phyloP scores from a whole-genome alignment of 768 basidiomycete species.

The Pleurotus platypus region DNA sequence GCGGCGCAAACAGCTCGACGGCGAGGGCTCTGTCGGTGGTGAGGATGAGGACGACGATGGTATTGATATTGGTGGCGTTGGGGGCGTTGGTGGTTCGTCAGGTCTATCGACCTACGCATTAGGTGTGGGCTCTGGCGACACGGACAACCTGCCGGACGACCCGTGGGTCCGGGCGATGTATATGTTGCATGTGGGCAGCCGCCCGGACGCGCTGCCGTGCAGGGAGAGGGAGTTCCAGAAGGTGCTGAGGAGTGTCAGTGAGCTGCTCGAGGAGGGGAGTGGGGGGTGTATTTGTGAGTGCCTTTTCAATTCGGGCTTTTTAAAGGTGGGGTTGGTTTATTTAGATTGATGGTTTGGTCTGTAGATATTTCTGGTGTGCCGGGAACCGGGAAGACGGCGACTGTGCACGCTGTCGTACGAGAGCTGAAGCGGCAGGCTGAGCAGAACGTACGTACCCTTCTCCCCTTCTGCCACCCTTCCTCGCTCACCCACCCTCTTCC shows the following conservation, averaged over 20 bases:
- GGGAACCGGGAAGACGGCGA: slow-evolving; percentile 99
- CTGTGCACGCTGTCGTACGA: slow-evolving; percentile 88
- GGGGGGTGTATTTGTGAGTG: slow-evolving; percentile 93
- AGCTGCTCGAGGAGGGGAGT: slow-evolving; percentile 86
- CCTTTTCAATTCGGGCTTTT: too few species aligned
- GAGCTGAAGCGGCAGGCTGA: slow-evolving; percentile 89
- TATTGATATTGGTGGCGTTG: too few species aligned
- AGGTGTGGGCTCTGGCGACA: slow-evolving; percentile 19
- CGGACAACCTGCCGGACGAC: slow-evolving; percentile 60
- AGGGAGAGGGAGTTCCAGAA: slow-evolving; percentile 80
- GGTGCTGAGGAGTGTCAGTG: slow-evolving; percentile 74
- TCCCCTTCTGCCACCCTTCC: neutral
- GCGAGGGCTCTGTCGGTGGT: slow-evolving; percentile 15
- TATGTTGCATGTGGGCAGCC: slow-evolving; percentile 87
- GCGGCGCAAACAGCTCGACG: slow-evolving; percentile 17
- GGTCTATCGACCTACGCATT: slow-evolving; percentile 1
- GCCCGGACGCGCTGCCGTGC: slow-evolving; percentile 88
- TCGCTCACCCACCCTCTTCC: neutral
- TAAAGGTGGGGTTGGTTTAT: too few species aligned
- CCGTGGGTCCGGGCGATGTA: slow-evolving; percentile 89
- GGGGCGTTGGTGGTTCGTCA: too few species aligned
- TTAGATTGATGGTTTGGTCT: too few species aligned
- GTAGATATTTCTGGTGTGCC: slow-evolving; percentile 96
- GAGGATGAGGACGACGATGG: neutral
- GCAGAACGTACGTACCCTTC: slow-evolving; percentile 45